Percentiles rank a stretch among this genome's conserved stretches.
These are phyloP conservation scores for Solanum megistacrolobum DNA, from an alignment of 257 asterid species.

Conservation along the genomic window DNA sequence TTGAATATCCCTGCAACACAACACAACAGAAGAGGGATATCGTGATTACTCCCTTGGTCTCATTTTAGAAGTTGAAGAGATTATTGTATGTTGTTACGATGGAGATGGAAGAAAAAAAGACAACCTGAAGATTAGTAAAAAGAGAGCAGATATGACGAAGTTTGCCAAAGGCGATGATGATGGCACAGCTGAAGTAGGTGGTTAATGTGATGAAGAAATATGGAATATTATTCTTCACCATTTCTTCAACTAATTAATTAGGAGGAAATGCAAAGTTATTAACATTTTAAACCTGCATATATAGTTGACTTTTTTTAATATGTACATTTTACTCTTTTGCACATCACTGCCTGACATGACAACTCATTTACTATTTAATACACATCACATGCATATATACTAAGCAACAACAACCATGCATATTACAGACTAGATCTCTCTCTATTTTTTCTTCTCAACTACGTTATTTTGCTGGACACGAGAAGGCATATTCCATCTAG, in stretches of 20 bases:
- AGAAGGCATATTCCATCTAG: too few species aligned
- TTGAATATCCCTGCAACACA: slow-evolving; percentile 68
- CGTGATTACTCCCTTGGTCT: too few species aligned
- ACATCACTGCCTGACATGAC: too few species aligned
- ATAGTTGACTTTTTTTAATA: not conserved
- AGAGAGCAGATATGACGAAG: slow-evolving; percentile 74
- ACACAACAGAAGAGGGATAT: not conserved
- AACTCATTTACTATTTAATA: too few species aligned
- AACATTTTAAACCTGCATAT: not conserved
- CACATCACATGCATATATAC: too few species aligned
- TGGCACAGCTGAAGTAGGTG: slow-evolving; percentile 92
- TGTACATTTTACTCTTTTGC: not conserved
- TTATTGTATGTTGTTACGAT: not conserved
- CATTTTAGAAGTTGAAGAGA: too few species aligned
- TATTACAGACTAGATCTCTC: too few species aligned
- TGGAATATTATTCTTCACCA: slow-evolving; percentile 43
- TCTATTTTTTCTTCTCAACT: too few species aligned
- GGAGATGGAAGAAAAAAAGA: not conserved
- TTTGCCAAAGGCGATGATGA: slow-evolving; percentile 90
- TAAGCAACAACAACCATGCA: too few species aligned
- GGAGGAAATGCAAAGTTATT: not conserved
- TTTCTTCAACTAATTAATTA: not conserved
- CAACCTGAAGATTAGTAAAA: slow-evolving; percentile 59
- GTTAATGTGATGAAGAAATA: slow-evolving; percentile 77
- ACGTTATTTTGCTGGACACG: too few species aligned